Evolutionary conservation across 1,139 yeast genomes (phyloP).

Genomic region (Saccharomyces hybrid): DNA sequence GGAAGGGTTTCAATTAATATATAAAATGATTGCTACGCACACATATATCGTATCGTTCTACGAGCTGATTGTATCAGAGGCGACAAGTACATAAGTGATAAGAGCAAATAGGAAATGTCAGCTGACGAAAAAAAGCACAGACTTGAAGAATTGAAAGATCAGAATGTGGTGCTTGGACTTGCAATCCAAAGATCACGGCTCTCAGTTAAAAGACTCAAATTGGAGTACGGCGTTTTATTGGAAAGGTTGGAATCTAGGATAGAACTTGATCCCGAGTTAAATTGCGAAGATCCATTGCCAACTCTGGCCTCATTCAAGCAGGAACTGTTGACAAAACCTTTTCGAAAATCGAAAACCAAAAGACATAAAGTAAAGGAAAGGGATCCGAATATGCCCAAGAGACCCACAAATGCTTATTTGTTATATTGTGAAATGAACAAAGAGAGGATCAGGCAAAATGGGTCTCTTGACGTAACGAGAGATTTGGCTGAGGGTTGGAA

Average conservation of each 20-base stretch:
- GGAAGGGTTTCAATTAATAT: not conserved
- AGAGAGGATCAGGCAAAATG: slow-evolving; percentile 56
- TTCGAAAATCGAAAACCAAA: slow-evolving; percentile 28
- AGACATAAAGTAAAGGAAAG: slow-evolving; percentile 36
- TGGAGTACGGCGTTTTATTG: slow-evolving; percentile 72
- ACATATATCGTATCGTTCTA: not conserved
- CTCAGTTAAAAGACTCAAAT: slow-evolving; percentile 67
- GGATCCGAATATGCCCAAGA: slow-evolving; percentile 78
- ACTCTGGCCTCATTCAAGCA: slow-evolving; percentile 25
- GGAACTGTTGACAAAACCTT: slow-evolving; percentile 24
- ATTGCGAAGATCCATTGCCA: slow-evolving; percentile 28
- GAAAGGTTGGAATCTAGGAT: slow-evolving; percentile 68
- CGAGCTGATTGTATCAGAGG: not conserved
- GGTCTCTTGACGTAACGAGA: slow-evolving; percentile 59
- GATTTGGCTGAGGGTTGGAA: slow-evolving; percentile 87
- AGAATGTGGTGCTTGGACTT: slow-evolving; percentile 69
- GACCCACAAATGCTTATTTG: slow-evolving; percentile 85
- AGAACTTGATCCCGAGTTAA: slow-evolving; percentile 27
- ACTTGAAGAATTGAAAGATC: slow-evolving; percentile 66
- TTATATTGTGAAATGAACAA: slow-evolving; percentile 82
- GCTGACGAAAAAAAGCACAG: slow-evolving; percentile 58
- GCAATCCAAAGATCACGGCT: slow-evolving; percentile 74
- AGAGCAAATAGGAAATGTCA: slow-evolving; percentile 7
- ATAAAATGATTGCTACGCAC: not conserved
- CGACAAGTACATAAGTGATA: not conserved